Evolutionary conservation across 768 basidiomycete genomes (phyloP).

Genomic region (Tricholoma flavovirens): DNA sequence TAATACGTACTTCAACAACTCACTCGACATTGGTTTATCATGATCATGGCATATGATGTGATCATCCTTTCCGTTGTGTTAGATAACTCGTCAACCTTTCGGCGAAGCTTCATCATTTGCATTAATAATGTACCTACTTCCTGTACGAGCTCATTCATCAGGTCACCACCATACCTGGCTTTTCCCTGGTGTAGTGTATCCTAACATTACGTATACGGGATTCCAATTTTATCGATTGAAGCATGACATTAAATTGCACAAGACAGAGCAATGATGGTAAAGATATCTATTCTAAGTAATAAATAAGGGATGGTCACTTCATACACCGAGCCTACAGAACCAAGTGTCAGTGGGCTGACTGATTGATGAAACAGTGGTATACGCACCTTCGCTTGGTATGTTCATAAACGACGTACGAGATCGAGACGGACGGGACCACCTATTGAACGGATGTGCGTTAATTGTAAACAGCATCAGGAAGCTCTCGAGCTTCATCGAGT

Average conservation of each 20-base stretch:
- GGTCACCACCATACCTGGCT: background rate
- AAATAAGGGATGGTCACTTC: slow-evolving; percentile 19
- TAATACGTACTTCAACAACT: slow-evolving; percentile 11
- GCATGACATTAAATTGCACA: background rate
- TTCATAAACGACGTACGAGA: slow-evolving; percentile 94
- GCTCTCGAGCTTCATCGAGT: background rate
- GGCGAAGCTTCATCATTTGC: background rate
- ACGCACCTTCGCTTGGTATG: slow-evolving; percentile 73
- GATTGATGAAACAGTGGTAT: background rate
- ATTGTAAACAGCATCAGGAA: background rate
- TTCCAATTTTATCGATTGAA: background rate
- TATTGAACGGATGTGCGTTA: slow-evolving; percentile 22
- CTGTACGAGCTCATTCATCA: background rate
- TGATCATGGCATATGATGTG: slow-evolving; percentile 21
- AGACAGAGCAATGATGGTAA: slow-evolving; percentile 5
- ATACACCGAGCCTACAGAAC: slow-evolving; percentile 51
- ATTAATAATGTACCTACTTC: background rate
- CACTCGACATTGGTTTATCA: slow-evolving; percentile 8
- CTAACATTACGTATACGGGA: background rate
- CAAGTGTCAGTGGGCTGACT: slow-evolving; percentile 9
- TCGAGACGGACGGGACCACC: slow-evolving; percentile 96
- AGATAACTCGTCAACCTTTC: slow-evolving; percentile 2
- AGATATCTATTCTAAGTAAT: slow-evolving; percentile 8
- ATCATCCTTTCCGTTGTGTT: slow-evolving; percentile 1
- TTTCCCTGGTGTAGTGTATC: background rate